phyloP scores from a whole-genome alignment of 345 rosid genomes.

The Linum trigynum region DNA sequence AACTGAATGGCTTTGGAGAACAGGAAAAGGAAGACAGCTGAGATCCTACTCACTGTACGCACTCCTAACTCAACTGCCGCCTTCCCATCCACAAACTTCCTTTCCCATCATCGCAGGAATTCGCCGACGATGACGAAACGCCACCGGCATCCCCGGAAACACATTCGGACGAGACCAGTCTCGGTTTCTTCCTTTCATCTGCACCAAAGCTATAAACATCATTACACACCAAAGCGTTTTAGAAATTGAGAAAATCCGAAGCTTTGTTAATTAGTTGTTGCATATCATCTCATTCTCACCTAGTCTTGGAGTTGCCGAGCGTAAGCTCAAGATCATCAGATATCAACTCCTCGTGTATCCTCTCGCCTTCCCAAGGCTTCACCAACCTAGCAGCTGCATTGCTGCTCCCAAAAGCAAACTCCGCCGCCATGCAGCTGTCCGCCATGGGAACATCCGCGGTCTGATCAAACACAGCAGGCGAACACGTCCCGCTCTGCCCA shows the following conservation, averaged over 20 bases:
- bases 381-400: constrained; percentile 43
- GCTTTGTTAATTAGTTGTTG: neutral
- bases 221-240: neutral
- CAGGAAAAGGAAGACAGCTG: neutral
- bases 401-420: constrained; percentile 82
- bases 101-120: neutral
- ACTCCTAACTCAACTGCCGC: neutral
- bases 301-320: constrained; percentile 78
- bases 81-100: neutral
- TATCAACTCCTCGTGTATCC: constrained; percentile 85
- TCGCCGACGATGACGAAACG: too few relatives aligned
- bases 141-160: neutral
- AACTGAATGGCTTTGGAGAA: too few relatives aligned
- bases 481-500: constrained; percentile 92
- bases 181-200: neutral
- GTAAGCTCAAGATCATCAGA: constrained; percentile 97
- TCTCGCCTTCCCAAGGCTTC: constrained; percentile 99
- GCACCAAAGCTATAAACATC: neutral
- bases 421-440: constrained; percentile 52
- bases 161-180: neutral
- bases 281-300: constrained; percentile 18
- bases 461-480: constrained; percentile 81
- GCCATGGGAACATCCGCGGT: constrained; percentile 79
- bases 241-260: too few relatives aligned
- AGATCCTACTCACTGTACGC: neutral